Percentiles rank a stretch among this genome's conserved stretches.
These are phyloP conservation scores for Suhomyces choctaworum DNA, from an alignment of 1,139 yeast genomes.

Conservation along the genomic window DNA sequence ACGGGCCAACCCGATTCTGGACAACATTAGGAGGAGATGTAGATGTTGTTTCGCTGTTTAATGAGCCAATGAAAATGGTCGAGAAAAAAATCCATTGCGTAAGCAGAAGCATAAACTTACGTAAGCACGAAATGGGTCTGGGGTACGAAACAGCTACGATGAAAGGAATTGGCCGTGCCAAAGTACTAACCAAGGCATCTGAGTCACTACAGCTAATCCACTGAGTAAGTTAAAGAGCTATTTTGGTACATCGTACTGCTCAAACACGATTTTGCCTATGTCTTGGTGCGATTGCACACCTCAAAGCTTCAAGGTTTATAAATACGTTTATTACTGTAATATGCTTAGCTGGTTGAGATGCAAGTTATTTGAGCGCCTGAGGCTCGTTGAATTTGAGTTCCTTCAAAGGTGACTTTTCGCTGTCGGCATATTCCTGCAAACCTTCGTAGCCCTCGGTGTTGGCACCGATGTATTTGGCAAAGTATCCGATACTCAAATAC, in stretches of 20 bases:
- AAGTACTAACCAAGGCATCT: too few species aligned
- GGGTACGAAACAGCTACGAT: too few species aligned
- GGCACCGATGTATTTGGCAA: constrained; percentile 34
- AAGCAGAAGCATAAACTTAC: not conserved
- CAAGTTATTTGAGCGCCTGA: constrained; percentile 21
- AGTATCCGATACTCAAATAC: constrained; percentile 36
- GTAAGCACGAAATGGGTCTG: too few species aligned
- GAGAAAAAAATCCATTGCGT: constrained; percentile 10
- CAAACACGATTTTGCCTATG: not conserved
- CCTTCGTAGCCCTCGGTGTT: constrained; percentile 32
- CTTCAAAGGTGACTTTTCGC: constrained; percentile 42
- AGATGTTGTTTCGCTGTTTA: constrained; percentile 5
- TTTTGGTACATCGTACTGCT: not conserved
- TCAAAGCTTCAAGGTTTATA: constrained; percentile 1
- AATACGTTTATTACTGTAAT: constrained; percentile 7
- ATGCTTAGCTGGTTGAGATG: constrained; percentile 3
- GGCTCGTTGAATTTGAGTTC: constrained; percentile 41
- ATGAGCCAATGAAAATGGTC: constrained; percentile 26
- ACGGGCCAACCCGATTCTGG: constrained; percentile 29
- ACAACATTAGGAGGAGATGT: constrained; percentile 22
- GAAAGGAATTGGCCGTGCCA: too few species aligned
- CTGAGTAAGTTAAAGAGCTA: not conserved
- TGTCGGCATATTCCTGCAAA: constrained; percentile 35
- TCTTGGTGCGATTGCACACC: not conserved
- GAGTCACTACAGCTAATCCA: too few species aligned